Conservation (phyloP, 73 alveolate genomes). For the Paramecium biaurelia region DNA sequence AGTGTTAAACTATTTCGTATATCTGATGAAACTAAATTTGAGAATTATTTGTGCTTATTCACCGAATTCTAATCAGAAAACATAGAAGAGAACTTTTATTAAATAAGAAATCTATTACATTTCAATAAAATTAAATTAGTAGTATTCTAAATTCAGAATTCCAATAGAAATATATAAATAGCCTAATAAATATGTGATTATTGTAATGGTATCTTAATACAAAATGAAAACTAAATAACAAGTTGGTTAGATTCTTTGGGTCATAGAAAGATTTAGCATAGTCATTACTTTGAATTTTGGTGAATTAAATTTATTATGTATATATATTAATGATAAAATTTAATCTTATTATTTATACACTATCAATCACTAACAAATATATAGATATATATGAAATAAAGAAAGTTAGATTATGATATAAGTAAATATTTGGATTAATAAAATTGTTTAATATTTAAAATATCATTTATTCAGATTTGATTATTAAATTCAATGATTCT, state of each 20-base stretch:
- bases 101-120: neutral
- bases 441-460: too few relatives aligned
- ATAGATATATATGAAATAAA: too few relatives aligned
- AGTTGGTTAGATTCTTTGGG: neutral
- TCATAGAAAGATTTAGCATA: neutral
- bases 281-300: neutral
- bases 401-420: too few relatives aligned
- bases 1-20: neutral
- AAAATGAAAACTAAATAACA: neutral
- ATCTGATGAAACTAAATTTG: neutral
- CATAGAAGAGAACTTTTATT: neutral
- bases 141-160: neutral
- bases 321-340: neutral
- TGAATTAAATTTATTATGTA: neutral
- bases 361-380: neutral
- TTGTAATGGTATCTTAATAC: neutral
- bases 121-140: neutral
- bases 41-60: neutral
- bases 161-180: neutral
- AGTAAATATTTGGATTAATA: too few relatives aligned
- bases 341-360: neutral
- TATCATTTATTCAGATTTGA: neutral
- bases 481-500: neutral
- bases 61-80: neutral
- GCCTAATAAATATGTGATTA: neutral